phyloP scores from a whole-genome alignment of 2,329 filamentous ascomycete species.

The Lachnellula cervina region DNA sequence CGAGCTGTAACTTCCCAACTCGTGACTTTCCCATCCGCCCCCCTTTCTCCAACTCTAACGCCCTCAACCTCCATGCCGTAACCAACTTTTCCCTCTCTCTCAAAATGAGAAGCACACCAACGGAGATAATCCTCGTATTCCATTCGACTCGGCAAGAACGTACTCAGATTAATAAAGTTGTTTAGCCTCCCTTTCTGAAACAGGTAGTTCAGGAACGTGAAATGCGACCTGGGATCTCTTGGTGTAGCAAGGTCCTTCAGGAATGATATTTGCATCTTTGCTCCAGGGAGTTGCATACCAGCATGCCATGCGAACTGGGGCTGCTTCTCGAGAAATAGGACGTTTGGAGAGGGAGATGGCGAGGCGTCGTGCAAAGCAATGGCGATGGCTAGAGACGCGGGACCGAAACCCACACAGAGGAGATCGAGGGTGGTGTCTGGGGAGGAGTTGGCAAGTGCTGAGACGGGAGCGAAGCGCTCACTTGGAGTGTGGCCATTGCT shows the following conservation, averaged over 20 bases:
- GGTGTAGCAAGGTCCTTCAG: conserved; percentile 92
- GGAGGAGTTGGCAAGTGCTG: conserved; percentile 2
- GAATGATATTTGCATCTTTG: conserved; percentile 97
- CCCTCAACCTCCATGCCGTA: conserved; percentile 78
- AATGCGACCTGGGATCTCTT: conserved; percentile 80
- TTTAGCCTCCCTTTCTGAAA: conserved; percentile 76
- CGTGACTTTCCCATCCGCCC: conserved; percentile 24
- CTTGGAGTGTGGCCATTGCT: conserved; percentile 3
- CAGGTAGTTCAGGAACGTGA: conserved; percentile 95
- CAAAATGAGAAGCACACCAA: conserved; percentile 84
- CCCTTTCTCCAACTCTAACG: conserved; percentile 14
- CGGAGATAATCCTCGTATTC: conserved; percentile 96
- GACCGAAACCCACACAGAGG: conserved; percentile 88
- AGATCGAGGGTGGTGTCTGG: conserved; percentile 70
- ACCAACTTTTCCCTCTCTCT: conserved; percentile 46
- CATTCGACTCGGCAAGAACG: conserved; percentile 77
- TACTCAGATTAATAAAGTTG: conserved; percentile 85
- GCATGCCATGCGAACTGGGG: conserved; percentile 83
- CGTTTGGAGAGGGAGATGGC: conserved; percentile 51
- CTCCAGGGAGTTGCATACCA: conserved; percentile 88
- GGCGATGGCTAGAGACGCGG: conserved; percentile 82
- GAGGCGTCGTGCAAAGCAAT: conserved; percentile 82
- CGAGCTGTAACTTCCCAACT: conserved; percentile 30
- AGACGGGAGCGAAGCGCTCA: not conserved
- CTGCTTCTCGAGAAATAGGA: conserved; percentile 87